Base-by-base conservation (phyloP, 2,329 filamentous ascomycete genomes). In the Fusarium brevicatenulatum region DNA sequence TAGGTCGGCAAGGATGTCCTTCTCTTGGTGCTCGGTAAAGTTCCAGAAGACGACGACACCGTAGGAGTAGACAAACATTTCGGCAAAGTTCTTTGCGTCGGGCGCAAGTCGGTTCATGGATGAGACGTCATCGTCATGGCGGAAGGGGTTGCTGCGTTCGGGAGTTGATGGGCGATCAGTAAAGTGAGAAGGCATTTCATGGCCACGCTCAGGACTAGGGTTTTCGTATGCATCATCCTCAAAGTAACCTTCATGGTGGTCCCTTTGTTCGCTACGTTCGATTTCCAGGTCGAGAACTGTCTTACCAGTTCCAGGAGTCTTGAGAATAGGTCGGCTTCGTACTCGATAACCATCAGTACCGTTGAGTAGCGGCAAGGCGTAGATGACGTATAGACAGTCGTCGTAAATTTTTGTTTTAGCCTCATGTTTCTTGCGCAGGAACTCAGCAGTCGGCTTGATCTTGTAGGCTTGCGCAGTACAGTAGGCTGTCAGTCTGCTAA, bases 11-110 rank as follows among this genome's bases (percentile, higher is more conserved):
- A 99, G 88, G 52, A 98, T 94, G 77, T 98, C 95, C 82, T 97
- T 98, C 81, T 99, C 96, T 81, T 99, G 96, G 73, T 92, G 90
- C 81, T 97, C 95, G 16, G 94, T 95, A 77, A 99, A 98, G 81
- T 99, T 99, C 96, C 96, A 99, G 81, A 99, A 97, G 9, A 99
- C 96, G 0, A 96, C 95, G 2, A 99, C 95, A 25, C 96, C 96
- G 79, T 99, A 99, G 21, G 93, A 95, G 82, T 97, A 98, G 76
- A 99, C 92, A 80, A 97, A 98, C 90, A 98, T 94, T 83, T 99
- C 96, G 46, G 94, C 95, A 79, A 97, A 94, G 63, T 91, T 88
- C 78, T 95, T 91, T 40, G 91, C 90, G 78, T 94, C 90, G 10
- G 92, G 89, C 2, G 89, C 89, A 30, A 94, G 87, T 34, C 89